Base-by-base conservation (phyloP, 2,329 filamentous ascomycete genomes). In the Elsinoe batatas region DNA sequence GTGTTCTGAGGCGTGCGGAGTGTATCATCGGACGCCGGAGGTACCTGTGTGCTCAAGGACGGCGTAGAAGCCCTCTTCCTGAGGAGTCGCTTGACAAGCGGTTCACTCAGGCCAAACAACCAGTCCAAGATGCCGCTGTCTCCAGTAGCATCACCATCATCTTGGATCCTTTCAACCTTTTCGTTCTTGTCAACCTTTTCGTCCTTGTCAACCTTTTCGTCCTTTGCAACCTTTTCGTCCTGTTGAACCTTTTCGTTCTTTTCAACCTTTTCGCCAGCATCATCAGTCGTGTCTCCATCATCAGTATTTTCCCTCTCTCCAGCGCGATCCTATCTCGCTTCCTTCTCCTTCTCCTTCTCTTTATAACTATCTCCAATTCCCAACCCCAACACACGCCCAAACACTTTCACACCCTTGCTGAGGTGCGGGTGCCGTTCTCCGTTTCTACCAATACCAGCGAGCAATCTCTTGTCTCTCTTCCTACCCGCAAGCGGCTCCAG, bases 401-500 rank as follows among this genome's bases (percentile, higher is more conserved):
- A 68, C 35, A 69, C 70, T 37, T 73, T 74, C 5, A 77, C 68
- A 1, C 73, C 70, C 54, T 71, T 68, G 60, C 70, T 71, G 8
- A 76, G 56, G 61, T 62, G 20, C 60, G 61, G 37, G 38, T 62
- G 54, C 58, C 55, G 38, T 58, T 53, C 47, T 10, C 18, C 18
- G 18, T 44, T 15, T 26, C 40, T 44, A 12, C 40, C 40, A 11
- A 44, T 44, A 13, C 40, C 40, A 44, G 40, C 40, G 7, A 44
- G 40, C 40, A 44, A 22, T 10, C 43, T 49, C 17, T 60, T 63
- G 35, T 65, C 65, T 60, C 68, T 70, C 61, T 69, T 69, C 37
- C 70, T 67, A 13, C 61, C 64, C 5, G 71, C 67, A 43, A 71
- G 71, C 59, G 76, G 68, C 64, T 79, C 74, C 44, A 75, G 62